Conservation (phyloP, 768 basidiomycete genomes). For the Boletus pseudo-olivaceus region DNA sequence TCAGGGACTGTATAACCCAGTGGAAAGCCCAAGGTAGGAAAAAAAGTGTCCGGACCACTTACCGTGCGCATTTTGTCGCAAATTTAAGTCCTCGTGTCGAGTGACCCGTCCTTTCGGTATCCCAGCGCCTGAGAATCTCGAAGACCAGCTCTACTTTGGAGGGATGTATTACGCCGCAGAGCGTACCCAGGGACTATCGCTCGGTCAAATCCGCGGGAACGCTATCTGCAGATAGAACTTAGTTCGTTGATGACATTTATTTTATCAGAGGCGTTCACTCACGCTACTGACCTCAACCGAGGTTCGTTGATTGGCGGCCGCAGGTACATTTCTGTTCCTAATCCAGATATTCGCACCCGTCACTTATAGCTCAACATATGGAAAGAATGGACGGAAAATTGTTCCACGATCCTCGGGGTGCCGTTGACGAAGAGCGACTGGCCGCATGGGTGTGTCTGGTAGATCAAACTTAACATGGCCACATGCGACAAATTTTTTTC, state of each 20-base stretch:
- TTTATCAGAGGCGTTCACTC: conserved; percentile 1
- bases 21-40: conserved; percentile 1
- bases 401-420: conserved; percentile 18
- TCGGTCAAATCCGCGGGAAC: conserved; percentile 22
- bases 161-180: conserved; percentile 7
- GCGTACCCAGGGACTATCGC: conserved; percentile 3
- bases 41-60: conserved; percentile 1
- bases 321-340: conserved; percentile 6
- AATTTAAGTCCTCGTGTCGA: background rate
- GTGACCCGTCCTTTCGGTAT: background rate
- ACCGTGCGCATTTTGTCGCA: conserved; percentile 10
- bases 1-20: conserved; percentile 5
- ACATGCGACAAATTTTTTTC: background rate
- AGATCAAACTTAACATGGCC: background rate
- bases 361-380: background rate
- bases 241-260: background rate
- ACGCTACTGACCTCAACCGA: conserved; percentile 1
- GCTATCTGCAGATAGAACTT: conserved; percentile 9
- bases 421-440: conserved; percentile 8
- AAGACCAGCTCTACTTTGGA: conserved; percentile 3
- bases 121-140: conserved; percentile 9
- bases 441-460: conserved; percentile 9
- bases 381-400: background rate
- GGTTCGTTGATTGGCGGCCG: conserved; percentile 4
- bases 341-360: background rate